Base-by-base conservation (phyloP, 1,139 yeast species). In the Nakaseomyces kungkrabaensis region DNA sequence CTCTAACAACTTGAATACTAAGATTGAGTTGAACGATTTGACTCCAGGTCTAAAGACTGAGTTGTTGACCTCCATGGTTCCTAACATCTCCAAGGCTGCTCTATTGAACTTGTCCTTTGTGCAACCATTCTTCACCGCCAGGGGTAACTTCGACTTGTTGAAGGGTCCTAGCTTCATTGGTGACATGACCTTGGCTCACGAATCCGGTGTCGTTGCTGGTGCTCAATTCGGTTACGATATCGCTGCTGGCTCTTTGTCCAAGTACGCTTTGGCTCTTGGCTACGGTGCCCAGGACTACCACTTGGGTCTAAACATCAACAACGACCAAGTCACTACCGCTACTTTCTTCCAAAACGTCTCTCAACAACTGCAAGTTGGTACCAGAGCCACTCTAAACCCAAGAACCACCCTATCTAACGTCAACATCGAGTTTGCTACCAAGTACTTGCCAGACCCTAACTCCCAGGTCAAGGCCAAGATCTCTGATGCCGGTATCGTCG, bases 191-290 rank as follows among this genome's bases (percentile, higher is more conserved):
- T 81, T 89, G 65, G 95, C 95, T 68, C 95, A 86, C 73, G 96
- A 88, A 22, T 27, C 34, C 66, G 97, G 97, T 61, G 85, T 90
- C 80, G 82, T 94, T 61, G 92, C 90, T 61, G 98, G 98, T 74
- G 96, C 94, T 60, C 96, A 92, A 75, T 81, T 90, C 68, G 95
- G 96, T 66, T 92, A 92, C 78, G 97, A 92, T 74, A 87, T 92
- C 68, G 78, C 89, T 62, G 79, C 86, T 59, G 97, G 97, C 66
- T 80, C 87, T 73, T 86, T 92, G 69, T 85, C 95, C 75, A 85
- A 86, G 74, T 90, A 90, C 81, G 84, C 96, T 54, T 85, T 90
- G 59, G 96, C 95, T 67, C 78, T 87, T 63, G 98, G 97, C 68
- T 92, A 86, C 85, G 76, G 87, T 67, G 87, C 87, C 70, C 85